Evolutionary conservation across 805 yeast species (phyloP).

Genomic region (Ogataea wickerhamii): DNA sequence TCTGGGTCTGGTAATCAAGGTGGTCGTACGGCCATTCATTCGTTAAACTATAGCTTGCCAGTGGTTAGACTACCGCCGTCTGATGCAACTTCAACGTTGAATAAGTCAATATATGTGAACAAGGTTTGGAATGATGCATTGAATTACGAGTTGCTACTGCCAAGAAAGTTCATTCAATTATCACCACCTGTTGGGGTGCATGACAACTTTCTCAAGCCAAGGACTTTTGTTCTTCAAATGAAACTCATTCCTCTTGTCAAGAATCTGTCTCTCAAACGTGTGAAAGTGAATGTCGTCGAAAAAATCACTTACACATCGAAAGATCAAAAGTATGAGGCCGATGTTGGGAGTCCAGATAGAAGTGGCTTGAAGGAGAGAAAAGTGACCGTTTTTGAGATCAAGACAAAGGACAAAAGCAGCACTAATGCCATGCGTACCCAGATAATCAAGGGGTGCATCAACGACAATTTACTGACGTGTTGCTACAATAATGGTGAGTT

Average conservation of each 20-base stretch:
- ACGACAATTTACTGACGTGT: conserved; percentile 59
- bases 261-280: conserved; percentile 56
- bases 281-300: conserved; percentile 64
- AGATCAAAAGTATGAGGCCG: conserved; percentile 49
- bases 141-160: conserved; percentile 68
- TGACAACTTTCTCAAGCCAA: conserved; percentile 22
- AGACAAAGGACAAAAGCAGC: conserved; percentile 46
- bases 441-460: conserved; percentile 48
- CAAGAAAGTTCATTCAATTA: conserved; percentile 62
- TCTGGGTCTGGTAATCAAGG: conserved; percentile 20
- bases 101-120: conserved; percentile 74
- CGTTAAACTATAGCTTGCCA: conserved; percentile 39
- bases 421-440: conserved; percentile 50
- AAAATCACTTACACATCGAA: conserved; percentile 60
- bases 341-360: conserved; percentile 40
- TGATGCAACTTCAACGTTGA: conserved; percentile 52
- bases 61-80: conserved; percentile 55
- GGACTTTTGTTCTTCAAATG: conserved; percentile 48
- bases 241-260: conserved; percentile 66
- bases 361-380: conserved; percentile 46
- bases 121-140: conserved; percentile 70
- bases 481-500: conserved; percentile 40
- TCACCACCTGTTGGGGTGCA: conserved; percentile 45
- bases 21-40: conserved; percentile 24
- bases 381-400: conserved; percentile 59